Base-by-base conservation (phyloP, 1,284 basidiomycete genomes). In the Apiotrichum domesticum region DNA sequence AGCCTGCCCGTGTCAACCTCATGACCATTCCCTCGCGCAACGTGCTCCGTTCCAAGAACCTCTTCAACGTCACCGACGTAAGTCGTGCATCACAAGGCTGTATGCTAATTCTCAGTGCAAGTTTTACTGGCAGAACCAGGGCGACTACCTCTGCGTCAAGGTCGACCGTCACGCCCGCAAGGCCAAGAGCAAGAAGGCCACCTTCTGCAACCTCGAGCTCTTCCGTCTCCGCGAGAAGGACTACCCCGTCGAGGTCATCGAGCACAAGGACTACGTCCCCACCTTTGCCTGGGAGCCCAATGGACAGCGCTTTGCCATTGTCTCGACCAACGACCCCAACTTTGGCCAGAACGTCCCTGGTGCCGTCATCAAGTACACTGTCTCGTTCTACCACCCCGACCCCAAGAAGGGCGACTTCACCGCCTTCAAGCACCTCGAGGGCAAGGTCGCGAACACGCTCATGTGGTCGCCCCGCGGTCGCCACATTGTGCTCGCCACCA, bases 271-370 rank as follows among this genome's bases (percentile, higher is more conserved):
- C 74, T 87, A 92, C 47, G 95, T 97, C 53, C 89, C 88, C 52
- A 91, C 95, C 67, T 98, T 99, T 76, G 93, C 93, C 49, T 98
- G 96, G 96, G 96, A 99, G 78, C 96, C 96, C 13, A 87, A 87
- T 71, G 93, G 96, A 63, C 88, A 89, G 71, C 88, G 95, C 56
- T 99, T 98, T 77, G 92, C 91, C 49, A 90, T 98, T 67, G 89
- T 98, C 61, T 93, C 93, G 6, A 92, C 87, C 65, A 91, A 82
- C 76, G 96, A 98, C 75, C 91, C 94, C 53, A 97, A 96, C 77
- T 82, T 92, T 51, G 90, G 88, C 60, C 90, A 90, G 73, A 84
- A 87, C 54, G 88, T 86, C 7, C 88, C 91, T 46, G 94, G 93
- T 65, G 84, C 90, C 66, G 89, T 90, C 8, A 85, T 97, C 81